These are phyloP conservation scores for Mycena alexandri DNA, from an alignment of 768 basidiomycete species.

Conservation along the genomic window DNA sequence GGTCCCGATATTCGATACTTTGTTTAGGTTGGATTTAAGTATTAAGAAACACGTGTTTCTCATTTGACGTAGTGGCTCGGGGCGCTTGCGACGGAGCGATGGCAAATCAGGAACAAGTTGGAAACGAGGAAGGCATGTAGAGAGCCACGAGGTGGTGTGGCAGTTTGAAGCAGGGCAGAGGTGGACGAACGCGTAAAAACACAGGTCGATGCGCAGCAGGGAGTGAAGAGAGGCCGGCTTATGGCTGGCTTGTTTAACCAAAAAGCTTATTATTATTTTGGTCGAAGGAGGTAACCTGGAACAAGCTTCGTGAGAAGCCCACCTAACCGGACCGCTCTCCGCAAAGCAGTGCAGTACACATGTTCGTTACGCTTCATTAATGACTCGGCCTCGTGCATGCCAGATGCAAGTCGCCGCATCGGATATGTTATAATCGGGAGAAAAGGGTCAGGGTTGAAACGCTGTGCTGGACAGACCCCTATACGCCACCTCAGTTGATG, in stretches of 20 bases:
- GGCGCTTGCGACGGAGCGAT: conserved; percentile 51
- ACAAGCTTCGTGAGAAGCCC: conserved; percentile 29
- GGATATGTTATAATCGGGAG: conserved; percentile 28
- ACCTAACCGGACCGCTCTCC: conserved; percentile 33
- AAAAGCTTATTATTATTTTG: conserved; percentile 56
- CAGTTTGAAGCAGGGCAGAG: conserved; percentile 50
- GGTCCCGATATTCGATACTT: too few species aligned
- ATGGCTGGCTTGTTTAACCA: conserved; percentile 47
- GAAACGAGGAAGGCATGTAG: conserved; percentile 66
- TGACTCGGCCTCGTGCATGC: conserved; percentile 35
- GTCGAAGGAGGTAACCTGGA: conserved; percentile 29
- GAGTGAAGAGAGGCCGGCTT: conserved; percentile 40
- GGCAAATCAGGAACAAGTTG: conserved; percentile 57
- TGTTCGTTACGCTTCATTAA: conserved; percentile 41
- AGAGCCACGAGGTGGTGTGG: conserved; percentile 63
- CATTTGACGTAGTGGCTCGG: conserved; percentile 44
- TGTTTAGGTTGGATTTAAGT: conserved; percentile 61
- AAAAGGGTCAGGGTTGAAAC: conserved; percentile 35
- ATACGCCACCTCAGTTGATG: conserved; percentile 26
- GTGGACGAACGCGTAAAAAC: conserved; percentile 50
- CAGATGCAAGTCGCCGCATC: conserved; percentile 29
- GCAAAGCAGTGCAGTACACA: conserved; percentile 34
- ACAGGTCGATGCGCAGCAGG: conserved; percentile 40
- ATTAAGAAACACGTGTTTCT: conserved; percentile 52
- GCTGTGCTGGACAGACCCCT: conserved; percentile 11